phyloP scores from a whole-genome alignment of 176 grass and related monocot species.

The Lolium perenne region DNA sequence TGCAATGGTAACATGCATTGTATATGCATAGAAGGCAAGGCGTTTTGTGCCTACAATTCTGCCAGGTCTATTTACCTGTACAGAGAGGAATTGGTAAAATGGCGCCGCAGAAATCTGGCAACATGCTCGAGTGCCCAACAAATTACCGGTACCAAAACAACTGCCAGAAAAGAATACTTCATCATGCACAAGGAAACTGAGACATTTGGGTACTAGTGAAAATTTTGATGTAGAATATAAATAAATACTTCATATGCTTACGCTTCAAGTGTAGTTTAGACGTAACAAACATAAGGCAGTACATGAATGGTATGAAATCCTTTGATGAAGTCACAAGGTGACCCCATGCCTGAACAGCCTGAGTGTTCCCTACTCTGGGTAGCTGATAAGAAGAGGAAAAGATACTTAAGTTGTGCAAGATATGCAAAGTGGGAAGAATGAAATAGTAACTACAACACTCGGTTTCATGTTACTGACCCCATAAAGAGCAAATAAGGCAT shows the following conservation, averaged over 20 bases:
- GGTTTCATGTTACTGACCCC: slow-evolving; percentile 59
- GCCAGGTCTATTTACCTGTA: slow-evolving; percentile 68
- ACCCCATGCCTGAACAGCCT: slow-evolving; percentile 68
- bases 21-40: neutral
- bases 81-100: slow-evolving; percentile 77
- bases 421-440: neutral
- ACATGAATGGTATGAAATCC: slow-evolving; percentile 93
- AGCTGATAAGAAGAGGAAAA: slow-evolving; percentile 56
- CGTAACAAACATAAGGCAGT: slow-evolving; percentile 84
- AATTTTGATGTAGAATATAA: slow-evolving; percentile 30
- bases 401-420: slow-evolving; percentile 29
- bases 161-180: slow-evolving; percentile 55
- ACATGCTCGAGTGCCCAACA: slow-evolving; percentile 91
- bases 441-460: slow-evolving; percentile 27
- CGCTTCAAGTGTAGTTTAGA: slow-evolving; percentile 90
- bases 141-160: slow-evolving; percentile 89
- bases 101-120: slow-evolving; percentile 73
- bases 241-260: slow-evolving; percentile 55
- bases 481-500: slow-evolving; percentile 74
- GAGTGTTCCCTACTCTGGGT: slow-evolving; percentile 77
- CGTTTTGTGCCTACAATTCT: slow-evolving; percentile 28
- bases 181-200: slow-evolving; percentile 33
- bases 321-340: slow-evolving; percentile 76
- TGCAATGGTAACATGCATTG: slow-evolving; percentile 1
- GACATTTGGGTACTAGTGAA: slow-evolving; percentile 30